Evolutionary conservation across 345 rosid genomes (phyloP).

Genomic region (Citrus glauca): DNA sequence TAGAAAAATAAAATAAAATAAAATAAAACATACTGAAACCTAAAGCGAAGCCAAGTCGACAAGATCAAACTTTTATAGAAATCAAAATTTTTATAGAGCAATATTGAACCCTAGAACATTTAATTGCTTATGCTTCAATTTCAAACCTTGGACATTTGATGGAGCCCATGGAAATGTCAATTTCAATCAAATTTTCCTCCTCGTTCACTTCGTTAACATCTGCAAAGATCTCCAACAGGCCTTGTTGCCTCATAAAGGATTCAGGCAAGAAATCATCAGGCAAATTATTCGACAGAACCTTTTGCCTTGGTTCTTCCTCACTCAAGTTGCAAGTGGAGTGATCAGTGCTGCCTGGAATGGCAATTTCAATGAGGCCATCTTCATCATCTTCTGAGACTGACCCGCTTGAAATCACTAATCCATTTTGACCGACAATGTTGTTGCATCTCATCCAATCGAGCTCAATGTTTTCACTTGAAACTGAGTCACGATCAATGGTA

Average conservation of each 20-base stretch:
- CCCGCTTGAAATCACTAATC: conserved; percentile 15
- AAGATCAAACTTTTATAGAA: not conserved
- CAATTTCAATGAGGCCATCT: conserved; percentile 68
- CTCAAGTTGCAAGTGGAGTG: conserved; percentile 8
- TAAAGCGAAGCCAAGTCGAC: not conserved
- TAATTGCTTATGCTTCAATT: conserved; percentile 22
- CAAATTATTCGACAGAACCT: conserved; percentile 10
- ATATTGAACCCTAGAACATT: not conserved
- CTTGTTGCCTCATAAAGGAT: conserved; percentile 29
- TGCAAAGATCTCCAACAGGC: conserved; percentile 39
- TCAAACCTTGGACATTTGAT: conserved; percentile 44
- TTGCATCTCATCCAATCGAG: conserved; percentile 24
- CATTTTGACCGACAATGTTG: conserved; percentile 10
- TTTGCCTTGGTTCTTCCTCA: conserved; percentile 27
- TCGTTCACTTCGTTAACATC: conserved; percentile 51
- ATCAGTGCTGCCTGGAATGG: conserved; percentile 30
- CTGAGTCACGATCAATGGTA: conserved; percentile 22
- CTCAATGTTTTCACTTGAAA: conserved; percentile 21
- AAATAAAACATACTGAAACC: not conserved
- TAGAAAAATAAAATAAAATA: not conserved
- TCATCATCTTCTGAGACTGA: conserved; percentile 28
- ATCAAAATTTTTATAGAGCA: not conserved
- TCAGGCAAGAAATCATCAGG: conserved; percentile 25
- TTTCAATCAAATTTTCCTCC: conserved; percentile 75
- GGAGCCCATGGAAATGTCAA: conserved; percentile 72